phyloP scores from a whole-genome alignment of 345 rosid species.

The Populus pruinosa region DNA sequence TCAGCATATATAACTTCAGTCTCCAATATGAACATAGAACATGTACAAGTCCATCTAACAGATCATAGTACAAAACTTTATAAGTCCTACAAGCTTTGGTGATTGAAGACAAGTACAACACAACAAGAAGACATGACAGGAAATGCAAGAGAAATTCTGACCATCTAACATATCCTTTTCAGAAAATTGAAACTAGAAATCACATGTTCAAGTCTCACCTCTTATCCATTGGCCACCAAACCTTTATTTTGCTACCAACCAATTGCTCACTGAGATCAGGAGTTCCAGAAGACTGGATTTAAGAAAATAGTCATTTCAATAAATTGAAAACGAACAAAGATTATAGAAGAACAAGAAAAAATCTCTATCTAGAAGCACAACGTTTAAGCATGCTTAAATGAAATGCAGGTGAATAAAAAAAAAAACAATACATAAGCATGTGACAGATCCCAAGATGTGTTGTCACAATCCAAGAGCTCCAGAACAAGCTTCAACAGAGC shows the following conservation, averaged over 20 bases:
- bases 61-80: background rate
- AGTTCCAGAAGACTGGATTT: conserved; percentile 36
- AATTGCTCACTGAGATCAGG: conserved; percentile 36
- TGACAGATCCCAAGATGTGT: background rate
- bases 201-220: conserved; percentile 36
- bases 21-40: background rate
- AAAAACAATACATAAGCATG: background rate
- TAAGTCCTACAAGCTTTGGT: background rate
- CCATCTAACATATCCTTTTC: background rate
- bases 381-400: background rate
- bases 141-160: background rate
- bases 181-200: conserved; percentile 3
- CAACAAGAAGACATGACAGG: background rate
- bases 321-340: background rate
- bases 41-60: background rate
- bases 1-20: background rate
- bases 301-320: background rate
- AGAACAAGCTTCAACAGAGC: background rate
- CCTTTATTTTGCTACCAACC: conserved; percentile 50
- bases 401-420: background rate
- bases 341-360: background rate
- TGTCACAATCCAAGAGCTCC: background rate
- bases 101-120: background rate
- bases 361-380: background rate
- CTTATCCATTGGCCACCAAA: conserved; percentile 75